phyloP scores from a whole-genome alignment of 2,329 filamentous ascomycete genomes.

The Talaromyces albobiverticillius region DNA sequence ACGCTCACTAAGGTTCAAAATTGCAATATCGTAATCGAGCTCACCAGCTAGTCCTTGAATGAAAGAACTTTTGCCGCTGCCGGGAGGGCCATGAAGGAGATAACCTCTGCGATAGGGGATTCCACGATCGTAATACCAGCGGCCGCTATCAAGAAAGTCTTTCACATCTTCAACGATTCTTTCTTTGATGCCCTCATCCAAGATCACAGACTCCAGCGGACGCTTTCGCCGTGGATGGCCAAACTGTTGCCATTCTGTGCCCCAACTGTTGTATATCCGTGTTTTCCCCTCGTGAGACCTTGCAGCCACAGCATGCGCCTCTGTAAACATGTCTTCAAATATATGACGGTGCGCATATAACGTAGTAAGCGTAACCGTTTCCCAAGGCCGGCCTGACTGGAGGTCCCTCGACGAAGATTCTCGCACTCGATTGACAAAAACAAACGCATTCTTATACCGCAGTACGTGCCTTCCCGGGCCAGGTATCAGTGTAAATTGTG shows the following conservation, averaged over 20 bases:
- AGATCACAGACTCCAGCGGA: conserved; percentile 80
- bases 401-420: conserved; percentile 76
- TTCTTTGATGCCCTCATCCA: conserved; percentile 81
- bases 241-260: conserved; percentile 79
- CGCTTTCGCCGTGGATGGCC: conserved; percentile 83
- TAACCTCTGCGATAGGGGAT: conserved; percentile 91
- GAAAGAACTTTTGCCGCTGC: conserved; percentile 92
- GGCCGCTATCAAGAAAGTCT: conserved; percentile 73
- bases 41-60: conserved; percentile 94
- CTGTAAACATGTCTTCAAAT: conserved; percentile 84
- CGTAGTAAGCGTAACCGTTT: conserved; percentile 88
- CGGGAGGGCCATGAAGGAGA: conserved; percentile 82
- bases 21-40: conserved; percentile 86
- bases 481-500: conserved; percentile 83
- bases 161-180: conserved; percentile 74
- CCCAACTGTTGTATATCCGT: conserved; percentile 80
- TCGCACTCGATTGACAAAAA: conserved; percentile 81
- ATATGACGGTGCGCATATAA: conserved; percentile 85
- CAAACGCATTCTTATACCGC: conserved; percentile 81
- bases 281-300: conserved; percentile 89
- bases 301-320: conserved; percentile 77
- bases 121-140: conserved; percentile 92
- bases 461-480: conserved; percentile 87
- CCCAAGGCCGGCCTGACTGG: conserved; percentile 83
- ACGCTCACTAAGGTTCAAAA: conserved; percentile 85